Evolutionary conservation across 2,329 filamentous ascomycete genomes (phyloP).

Genomic region (Scedosporium minutisporum): DNA sequence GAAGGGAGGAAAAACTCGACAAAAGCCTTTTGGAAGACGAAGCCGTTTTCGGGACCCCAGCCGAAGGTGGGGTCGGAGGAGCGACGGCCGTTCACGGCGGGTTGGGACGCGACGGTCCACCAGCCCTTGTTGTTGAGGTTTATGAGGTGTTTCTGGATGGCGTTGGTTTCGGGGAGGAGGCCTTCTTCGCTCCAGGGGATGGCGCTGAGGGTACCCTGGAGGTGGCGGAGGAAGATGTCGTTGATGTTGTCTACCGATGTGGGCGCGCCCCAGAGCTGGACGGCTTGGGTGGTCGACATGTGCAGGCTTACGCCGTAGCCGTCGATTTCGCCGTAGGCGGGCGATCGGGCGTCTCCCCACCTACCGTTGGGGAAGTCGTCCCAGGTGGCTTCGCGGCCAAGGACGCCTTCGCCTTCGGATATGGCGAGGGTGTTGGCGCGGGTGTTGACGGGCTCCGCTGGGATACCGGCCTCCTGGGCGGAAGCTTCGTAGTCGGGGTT

Average conservation of each 20-base stretch:
- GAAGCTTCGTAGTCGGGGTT: conserved; percentile 60
- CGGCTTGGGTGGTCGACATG: conserved; percentile 74
- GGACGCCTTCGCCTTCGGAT: conserved; percentile 80
- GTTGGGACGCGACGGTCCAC: conserved; percentile 96
- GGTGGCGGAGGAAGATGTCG: conserved; percentile 68
- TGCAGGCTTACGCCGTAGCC: conserved; percentile 97
- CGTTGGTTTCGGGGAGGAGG: conserved; percentile 70
- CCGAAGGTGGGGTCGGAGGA: conserved; percentile 74
- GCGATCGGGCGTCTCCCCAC: conserved; percentile 87
- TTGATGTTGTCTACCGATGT: conserved; percentile 62
- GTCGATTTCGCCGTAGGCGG: conserved; percentile 92
- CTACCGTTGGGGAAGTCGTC: conserved; percentile 96
- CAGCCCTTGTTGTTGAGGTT: conserved; percentile 72
- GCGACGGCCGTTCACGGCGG: conserved; percentile 76
- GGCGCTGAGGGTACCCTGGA: conserved; percentile 67
- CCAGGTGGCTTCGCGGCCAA: conserved; percentile 94
- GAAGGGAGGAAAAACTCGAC: conserved; percentile 87
- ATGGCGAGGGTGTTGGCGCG: conserved; percentile 83
- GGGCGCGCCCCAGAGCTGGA: conserved; percentile 78
- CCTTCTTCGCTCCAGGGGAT: conserved; percentile 94
- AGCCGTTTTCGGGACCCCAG: conserved; percentile 87
- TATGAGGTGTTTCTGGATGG: conserved; percentile 68
- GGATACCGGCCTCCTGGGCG: conserved; percentile 69
- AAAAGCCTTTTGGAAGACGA: conserved; percentile 97
- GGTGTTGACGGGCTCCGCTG: conserved; percentile 61